Percentiles rank a stretch among this genome's conserved stretches.
Evolutionary conservation across 2,329 filamentous ascomycete species (phyloP).

Genomic region (Aschersonia sp.): DNA sequence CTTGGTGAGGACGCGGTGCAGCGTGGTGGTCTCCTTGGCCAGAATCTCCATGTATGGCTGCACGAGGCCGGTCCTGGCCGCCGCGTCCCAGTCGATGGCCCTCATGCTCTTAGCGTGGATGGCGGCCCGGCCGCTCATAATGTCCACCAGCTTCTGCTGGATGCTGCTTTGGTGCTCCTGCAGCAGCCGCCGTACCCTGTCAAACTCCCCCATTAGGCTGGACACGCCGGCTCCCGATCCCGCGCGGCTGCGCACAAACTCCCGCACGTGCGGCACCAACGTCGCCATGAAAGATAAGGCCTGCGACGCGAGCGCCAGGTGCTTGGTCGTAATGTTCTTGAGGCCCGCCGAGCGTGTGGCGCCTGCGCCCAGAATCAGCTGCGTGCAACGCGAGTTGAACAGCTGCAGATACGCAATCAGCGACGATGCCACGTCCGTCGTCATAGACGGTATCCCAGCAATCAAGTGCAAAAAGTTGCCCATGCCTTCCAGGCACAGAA

Average conservation of each 20-base stretch:
- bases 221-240: constrained; percentile 36
- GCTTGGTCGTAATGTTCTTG: constrained; percentile 92
- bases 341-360: constrained; percentile 78
- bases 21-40: constrained; percentile 68
- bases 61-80: constrained; percentile 22
- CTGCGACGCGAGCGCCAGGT: constrained; percentile 83
- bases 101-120: constrained; percentile 63
- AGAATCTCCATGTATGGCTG: constrained; percentile 77
- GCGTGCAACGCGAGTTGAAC: constrained; percentile 93
- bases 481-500: constrained; percentile 67
- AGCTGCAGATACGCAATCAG: constrained; percentile 78
- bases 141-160: constrained; percentile 84
- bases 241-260: constrained; percentile 72
- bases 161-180: constrained; percentile 87
- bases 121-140: constrained; percentile 67
- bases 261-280: constrained; percentile 76
- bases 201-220: constrained; percentile 65
- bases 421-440: constrained; percentile 62
- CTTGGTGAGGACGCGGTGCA: constrained; percentile 72
- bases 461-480: constrained; percentile 73
- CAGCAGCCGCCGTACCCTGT: constrained; percentile 68
- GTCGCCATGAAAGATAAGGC: constrained; percentile 77
- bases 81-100: constrained; percentile 57
- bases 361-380: constrained; percentile 88
- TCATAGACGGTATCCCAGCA: constrained; percentile 76